Conservation (phyloP, 352 stramenopile genomes). For the Globisporangium cederbergense region DNA sequence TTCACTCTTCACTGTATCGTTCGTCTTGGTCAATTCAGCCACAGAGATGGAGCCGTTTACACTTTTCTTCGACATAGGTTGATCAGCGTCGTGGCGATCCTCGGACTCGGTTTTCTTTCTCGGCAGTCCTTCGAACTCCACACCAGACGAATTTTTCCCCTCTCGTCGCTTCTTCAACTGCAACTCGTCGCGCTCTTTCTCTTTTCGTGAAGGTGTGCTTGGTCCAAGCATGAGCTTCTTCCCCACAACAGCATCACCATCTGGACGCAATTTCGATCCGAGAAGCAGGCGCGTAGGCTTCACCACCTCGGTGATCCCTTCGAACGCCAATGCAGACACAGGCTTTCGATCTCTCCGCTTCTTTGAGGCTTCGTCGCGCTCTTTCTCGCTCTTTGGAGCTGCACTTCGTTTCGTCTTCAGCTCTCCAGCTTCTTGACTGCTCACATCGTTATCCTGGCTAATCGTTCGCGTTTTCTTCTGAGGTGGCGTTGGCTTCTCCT, state of each 20-base stretch:
- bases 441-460: background rate
- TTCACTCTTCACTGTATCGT: background rate
- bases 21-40: background rate
- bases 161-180: background rate
- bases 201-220: background rate
- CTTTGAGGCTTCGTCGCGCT: background rate
- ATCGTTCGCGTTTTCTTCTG: background rate
- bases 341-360: background rate
- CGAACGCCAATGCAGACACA: background rate
- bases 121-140: background rate
- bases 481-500: background rate
- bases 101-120: background rate
- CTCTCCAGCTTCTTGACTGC: background rate
- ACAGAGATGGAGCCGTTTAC: background rate
- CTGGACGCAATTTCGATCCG: background rate
- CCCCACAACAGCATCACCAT: background rate
- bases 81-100: background rate
- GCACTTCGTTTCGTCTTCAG: background rate
- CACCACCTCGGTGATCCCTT: slow-evolving; percentile 1
- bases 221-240: background rate
- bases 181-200: background rate
- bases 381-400: background rate
- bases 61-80: background rate
- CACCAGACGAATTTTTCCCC: background rate
- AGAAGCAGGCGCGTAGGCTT: background rate